phyloP scores from a whole-genome alignment of 1,284 basidiomycete species.

The Pseudozyma pruni region DNA sequence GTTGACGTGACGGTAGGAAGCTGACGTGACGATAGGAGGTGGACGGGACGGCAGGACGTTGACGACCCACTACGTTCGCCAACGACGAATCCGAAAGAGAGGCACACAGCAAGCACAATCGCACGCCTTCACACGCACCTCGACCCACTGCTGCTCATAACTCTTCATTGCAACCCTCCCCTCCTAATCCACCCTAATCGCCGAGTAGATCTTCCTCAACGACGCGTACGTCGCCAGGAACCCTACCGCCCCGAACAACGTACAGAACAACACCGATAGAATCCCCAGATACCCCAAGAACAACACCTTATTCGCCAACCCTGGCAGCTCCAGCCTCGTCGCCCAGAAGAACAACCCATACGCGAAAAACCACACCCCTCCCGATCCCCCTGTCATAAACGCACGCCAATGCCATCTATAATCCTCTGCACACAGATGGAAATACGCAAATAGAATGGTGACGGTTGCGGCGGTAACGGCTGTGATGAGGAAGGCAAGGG shows the following conservation, averaged over 20 bases:
- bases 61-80: too few species aligned
- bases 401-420: slow-evolving; percentile 98
- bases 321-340: slow-evolving; percentile 83
- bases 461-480: slow-evolving; percentile 71
- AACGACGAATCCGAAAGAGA: too few species aligned
- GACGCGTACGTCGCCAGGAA: slow-evolving; percentile 56
- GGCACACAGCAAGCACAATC: too few species aligned
- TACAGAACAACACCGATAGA: slow-evolving; percentile 84
- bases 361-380: slow-evolving; percentile 88
- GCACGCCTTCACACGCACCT: too few species aligned
- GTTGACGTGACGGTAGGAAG: too few species aligned
- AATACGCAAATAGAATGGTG: slow-evolving; percentile 72
- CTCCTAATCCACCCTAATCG: slow-evolving; percentile 60
- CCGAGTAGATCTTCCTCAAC: slow-evolving; percentile 55
- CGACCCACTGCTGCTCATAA: too few species aligned
- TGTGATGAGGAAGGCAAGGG: slow-evolving; percentile 86
- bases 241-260: slow-evolving; percentile 77
- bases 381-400: slow-evolving; percentile 92
- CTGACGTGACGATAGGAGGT: too few species aligned
- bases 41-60: too few species aligned
- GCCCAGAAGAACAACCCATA: slow-evolving; percentile 88
- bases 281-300: slow-evolving; percentile 92
- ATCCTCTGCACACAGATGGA: slow-evolving; percentile 92
- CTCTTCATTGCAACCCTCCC: too few species aligned
- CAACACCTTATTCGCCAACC: slow-evolving; percentile 82